Evolutionary conservation across 2,329 filamentous ascomycete genomes (phyloP).

Genomic region (Ophiosphaerella narmari): DNA sequence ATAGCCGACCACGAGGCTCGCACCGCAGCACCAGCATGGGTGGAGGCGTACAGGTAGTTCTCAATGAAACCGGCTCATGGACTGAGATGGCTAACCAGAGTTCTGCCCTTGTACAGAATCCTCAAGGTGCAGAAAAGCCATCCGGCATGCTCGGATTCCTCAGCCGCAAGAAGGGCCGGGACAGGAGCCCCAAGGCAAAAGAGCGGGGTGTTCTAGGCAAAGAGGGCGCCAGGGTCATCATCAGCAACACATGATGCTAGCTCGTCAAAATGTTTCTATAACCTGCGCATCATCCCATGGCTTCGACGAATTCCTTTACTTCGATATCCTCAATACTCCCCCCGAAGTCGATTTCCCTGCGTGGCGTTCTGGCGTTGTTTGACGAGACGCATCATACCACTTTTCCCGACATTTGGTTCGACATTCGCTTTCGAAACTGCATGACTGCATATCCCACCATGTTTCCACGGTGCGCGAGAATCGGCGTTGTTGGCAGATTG

Average conservation of each 20-base stretch:
- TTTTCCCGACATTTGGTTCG: conserved; percentile 16
- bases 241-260: conserved; percentile 47
- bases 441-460: conserved; percentile 21
- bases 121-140: conserved; percentile 51
- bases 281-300: conserved; percentile 9
- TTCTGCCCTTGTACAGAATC: conserved; percentile 64
- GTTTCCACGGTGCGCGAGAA: conserved; percentile 12
- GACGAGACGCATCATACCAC: conserved; percentile 20
- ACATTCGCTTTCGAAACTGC: conserved; percentile 14
- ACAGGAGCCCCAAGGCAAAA: conserved; percentile 90
- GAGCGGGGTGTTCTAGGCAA: conserved; percentile 93
- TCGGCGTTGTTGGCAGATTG: conserved; percentile 11
- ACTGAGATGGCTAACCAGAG: conserved; percentile 86
- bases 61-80: conserved; percentile 90
- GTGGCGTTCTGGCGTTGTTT: conserved; percentile 32
- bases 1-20: conserved; percentile 59
- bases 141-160: conserved; percentile 90
- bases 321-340: conserved; percentile 14
- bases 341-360: conserved; percentile 28
- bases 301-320: conserved; percentile 37
- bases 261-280: background rate
- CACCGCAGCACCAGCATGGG: conserved; percentile 76
- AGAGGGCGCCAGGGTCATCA: conserved; percentile 76
- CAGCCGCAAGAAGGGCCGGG: conserved; percentile 84
- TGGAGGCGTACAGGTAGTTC: conserved; percentile 86